Evolutionary conservation across 192 early-diverging fungal species (phyloP).

Genomic region (Podila epicladia): DNA sequence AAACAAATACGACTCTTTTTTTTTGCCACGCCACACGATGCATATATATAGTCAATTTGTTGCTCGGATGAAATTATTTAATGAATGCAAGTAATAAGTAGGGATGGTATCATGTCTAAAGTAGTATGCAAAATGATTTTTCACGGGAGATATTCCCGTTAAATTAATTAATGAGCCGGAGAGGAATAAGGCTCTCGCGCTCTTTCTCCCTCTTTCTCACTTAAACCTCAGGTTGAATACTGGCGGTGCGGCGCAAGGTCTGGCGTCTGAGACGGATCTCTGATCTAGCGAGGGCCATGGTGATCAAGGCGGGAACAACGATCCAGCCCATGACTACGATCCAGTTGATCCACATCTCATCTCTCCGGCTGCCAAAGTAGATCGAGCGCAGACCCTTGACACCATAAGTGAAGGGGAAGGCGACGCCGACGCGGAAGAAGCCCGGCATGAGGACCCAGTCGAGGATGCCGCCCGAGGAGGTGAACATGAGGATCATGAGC

Average conservation of each 20-base stretch:
- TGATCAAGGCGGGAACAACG: constrained; percentile 18
- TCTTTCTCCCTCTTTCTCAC: no score
- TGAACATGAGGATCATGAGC: constrained; percentile 50
- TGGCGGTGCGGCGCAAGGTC: constrained; percentile 34
- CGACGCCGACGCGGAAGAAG: constrained; percentile 41
- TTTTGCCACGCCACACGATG: no score
- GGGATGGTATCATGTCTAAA: no score
- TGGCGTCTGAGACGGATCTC: constrained; percentile 44
- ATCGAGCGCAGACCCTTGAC: constrained; percentile 32
- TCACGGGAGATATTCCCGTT: not conserved
- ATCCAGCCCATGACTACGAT: constrained; percentile 37
- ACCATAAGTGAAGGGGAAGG: constrained; percentile 43
- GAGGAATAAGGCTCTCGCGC: not conserved
- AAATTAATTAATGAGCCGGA: not conserved
- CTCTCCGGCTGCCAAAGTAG: constrained; percentile 35
- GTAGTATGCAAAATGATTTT: no score
- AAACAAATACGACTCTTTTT: not conserved
- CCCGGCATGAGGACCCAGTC: constrained; percentile 46
- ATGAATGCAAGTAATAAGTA: not conserved
- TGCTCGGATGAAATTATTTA: no score
- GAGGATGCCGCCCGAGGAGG: constrained; percentile 42
- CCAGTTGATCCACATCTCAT: constrained; percentile 52
- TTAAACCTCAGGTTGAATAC: constrained; percentile 10
- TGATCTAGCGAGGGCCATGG: constrained; percentile 32
- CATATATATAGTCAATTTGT: no score